phyloP scores from a whole-genome alignment of 2,329 filamentous ascomycete species.

The Exophiala sideris region DNA sequence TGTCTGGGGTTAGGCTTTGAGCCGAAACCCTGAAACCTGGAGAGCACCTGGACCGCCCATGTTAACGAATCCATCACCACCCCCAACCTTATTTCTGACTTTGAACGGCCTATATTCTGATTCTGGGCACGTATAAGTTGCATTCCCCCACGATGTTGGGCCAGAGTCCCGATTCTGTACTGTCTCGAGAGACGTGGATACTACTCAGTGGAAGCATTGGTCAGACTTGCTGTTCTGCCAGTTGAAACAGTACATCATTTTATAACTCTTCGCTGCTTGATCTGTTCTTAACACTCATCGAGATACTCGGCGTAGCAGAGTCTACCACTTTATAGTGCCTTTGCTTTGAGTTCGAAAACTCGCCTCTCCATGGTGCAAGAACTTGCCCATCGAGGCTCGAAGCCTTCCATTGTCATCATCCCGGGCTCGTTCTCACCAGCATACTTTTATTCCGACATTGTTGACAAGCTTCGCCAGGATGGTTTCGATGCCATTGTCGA shows the following conservation, averaged over 20 bases:
- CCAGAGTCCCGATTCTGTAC: background rate
- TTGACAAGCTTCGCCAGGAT: slow-evolving; percentile 29
- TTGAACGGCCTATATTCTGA: background rate
- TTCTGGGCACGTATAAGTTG: no score
- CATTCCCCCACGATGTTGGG: background rate
- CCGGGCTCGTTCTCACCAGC: slow-evolving; percentile 32
- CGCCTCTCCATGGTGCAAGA: background rate
- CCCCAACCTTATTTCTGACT: background rate
- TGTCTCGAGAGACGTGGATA: background rate
- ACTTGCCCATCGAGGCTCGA: background rate
- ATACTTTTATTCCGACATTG: slow-evolving; percentile 23
- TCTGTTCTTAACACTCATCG: background rate
- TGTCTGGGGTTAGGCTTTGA: no score
- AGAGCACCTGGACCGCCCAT: no score
- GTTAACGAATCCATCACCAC: no score
- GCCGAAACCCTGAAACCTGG: no score
- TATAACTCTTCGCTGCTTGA: background rate
- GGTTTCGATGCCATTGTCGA: slow-evolving; percentile 33
- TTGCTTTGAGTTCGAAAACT: no score
- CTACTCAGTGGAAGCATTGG: no score
- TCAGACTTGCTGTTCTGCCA: no score
- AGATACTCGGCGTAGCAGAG: background rate
- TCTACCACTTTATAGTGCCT: background rate
- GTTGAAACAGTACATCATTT: no score
- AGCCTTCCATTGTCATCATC: slow-evolving; percentile 37